Base-by-base conservation (phyloP, 2,329 filamentous ascomycete genomes). In the Ophiostoma triangulosporum region DNA sequence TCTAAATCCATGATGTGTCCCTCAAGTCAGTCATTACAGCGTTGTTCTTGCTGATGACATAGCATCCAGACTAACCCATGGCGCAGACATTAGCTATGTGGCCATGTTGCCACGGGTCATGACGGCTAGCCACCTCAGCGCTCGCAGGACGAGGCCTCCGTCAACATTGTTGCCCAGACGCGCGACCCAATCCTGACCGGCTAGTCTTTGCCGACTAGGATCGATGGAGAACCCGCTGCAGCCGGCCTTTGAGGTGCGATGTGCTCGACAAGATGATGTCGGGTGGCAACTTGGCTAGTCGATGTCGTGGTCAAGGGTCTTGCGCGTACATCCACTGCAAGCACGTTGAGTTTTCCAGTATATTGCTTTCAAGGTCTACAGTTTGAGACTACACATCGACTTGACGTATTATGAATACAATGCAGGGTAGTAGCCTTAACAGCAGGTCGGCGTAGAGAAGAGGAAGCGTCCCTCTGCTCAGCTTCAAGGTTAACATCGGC, bases 321-420 rank as follows among this genome's bases (percentile, higher is more conserved):
- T 53, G 53, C 50, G 56, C 55, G 51, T 57, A 63, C 51, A 51
- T 65, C 8, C 58, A 70, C 50, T 66, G 66, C 31, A 70, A 68
- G 54, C 64, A 64, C 22, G 69, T 74, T 0, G 69, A 74, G 54
- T 61, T 74, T 5, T 71, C 71, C 3, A 65, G 66, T 29, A 59
- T 62, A 40, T 74, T 73, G 60, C 59, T 73, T 26, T 63, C 54
- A 26, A 22, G 38, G n/a, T n/a, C n/a, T n/a, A n/a, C n/a, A n/a
- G n/a, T n/a, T n/a, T n/a, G n/a, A n/a, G n/a, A n/a, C n/a, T n/a
- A n/a, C n/a, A n/a, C n/a, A n/a, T n/a, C n/a, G n/a, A n/a, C n/a
- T n/a, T n/a, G n/a, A n/a, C n/a, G n/a, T n/a, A n/a, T n/a, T n/a
- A n/a, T n/a, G n/a, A n/a, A n/a, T n/a, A n/a, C n/a, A n/a, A n/a